Conservation (phyloP, 495 filamentous ascomycete genomes). For the Platismatia glauca region DNA sequence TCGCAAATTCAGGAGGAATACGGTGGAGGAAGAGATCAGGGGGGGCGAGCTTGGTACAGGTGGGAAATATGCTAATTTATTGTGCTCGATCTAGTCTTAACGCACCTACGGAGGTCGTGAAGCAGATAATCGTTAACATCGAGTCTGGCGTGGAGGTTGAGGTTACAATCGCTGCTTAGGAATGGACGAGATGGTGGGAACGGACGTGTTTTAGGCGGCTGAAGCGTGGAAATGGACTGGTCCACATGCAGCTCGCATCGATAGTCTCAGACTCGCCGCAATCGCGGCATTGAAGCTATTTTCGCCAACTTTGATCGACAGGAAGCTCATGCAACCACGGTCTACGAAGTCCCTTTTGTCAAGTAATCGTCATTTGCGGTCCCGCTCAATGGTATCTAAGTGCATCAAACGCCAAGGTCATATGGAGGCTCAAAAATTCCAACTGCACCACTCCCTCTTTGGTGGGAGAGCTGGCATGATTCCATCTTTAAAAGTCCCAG, state of each 20-base stretch:
- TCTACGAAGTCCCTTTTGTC: not conserved
- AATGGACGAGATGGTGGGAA: not conserved
- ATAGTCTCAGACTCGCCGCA: not conserved
- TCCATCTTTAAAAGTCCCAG: conserved; percentile 54
- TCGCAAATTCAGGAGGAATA: not conserved
- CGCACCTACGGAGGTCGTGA: conserved; percentile 97
- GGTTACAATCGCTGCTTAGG: conserved; percentile 97
- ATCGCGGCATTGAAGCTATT: not conserved
- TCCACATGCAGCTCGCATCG: not conserved
- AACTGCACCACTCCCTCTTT: conserved; percentile 61
- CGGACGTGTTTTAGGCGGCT: not conserved
- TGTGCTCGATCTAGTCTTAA: conserved; percentile 53
- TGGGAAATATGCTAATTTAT: not conserved
- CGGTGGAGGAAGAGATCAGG: too few species aligned
- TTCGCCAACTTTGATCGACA: not conserved
- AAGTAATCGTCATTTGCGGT: not conserved
- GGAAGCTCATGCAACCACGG: not conserved
- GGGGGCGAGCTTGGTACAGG: too few species aligned
- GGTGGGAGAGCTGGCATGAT: conserved; percentile 64
- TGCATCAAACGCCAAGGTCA: not conserved
- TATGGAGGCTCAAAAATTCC: conserved; percentile 48
- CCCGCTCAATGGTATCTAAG: not conserved
- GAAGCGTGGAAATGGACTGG: not conserved
- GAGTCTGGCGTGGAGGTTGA: conserved; percentile 99
- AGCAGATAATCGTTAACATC: conserved; percentile 99